Conservation (phyloP, 305 asterid genomes). For the Solanum hybrid region DNA sequence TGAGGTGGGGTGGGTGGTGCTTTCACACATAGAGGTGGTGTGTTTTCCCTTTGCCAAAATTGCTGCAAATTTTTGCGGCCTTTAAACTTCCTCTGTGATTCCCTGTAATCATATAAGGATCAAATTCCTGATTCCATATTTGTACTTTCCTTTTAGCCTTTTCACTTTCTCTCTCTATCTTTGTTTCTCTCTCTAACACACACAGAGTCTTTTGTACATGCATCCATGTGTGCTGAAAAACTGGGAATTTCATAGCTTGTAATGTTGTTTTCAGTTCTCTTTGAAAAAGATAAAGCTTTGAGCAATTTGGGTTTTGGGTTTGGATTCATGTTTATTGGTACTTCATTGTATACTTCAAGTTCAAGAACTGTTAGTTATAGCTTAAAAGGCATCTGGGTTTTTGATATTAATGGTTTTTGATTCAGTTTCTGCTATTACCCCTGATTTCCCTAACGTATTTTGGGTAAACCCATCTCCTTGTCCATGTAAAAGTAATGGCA, state of each 20-base stretch:
- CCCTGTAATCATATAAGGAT: neutral
- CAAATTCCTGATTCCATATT: neutral
- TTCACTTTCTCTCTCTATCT: neutral
- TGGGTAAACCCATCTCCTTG: slow-evolving; percentile 14
- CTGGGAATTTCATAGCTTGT: neutral
- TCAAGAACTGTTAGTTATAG: neutral
- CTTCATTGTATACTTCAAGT: neutral
- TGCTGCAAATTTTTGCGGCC: slow-evolving; percentile 19
- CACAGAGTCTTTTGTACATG: neutral
- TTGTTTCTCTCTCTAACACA: neutral
- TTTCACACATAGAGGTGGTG: neutral
- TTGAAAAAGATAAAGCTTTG: neutral
- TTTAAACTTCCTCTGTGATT: slow-evolving; percentile 2
- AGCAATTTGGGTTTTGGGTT: neutral
- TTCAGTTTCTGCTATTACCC: slow-evolving; percentile 1
- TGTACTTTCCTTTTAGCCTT: neutral
- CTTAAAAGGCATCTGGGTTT: neutral
- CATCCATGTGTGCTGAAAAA: neutral
- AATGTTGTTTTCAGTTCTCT: neutral
- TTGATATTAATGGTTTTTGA: slow-evolving; percentile 4
- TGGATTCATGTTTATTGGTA: slow-evolving; percentile 13
- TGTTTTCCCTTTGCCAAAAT: neutral
- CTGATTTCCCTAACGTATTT: slow-evolving; percentile 10
- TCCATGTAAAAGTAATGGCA: slow-evolving; percentile 14
- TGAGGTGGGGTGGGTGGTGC: neutral